Base-by-base conservation (phyloP, 2,329 filamentous ascomycete species). In the Coniochaeta sp. region DNA sequence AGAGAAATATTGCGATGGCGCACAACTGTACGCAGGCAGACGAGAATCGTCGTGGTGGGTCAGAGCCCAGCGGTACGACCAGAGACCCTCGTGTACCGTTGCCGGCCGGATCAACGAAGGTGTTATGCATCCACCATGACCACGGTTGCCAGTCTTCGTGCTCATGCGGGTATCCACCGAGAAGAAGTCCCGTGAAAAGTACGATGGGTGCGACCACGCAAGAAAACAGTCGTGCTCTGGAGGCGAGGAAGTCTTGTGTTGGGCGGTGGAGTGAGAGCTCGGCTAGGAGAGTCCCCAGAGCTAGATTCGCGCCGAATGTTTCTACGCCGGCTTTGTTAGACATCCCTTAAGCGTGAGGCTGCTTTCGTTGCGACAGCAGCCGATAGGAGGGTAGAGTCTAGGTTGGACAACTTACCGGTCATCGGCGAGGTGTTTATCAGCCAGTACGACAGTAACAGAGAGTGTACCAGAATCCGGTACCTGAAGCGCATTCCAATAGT, bases 251-350 rank as follows among this genome's bases (percentile, higher is more conserved):
- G 59, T 74, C 72, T 58, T 79, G 79, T 60, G 78, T 77, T 7
- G 71, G 65, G 4, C 74, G 70, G 62, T 80, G 73, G 61, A 79
- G 77, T 7, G 79, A 75, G 32, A 82, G 69, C 62, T 82, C 80
- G 65, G 77, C 79, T 38, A 83, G 74, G 57, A 82, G 73, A 60
- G 81, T 79, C 38, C 80, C 80, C 60, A 77, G 81, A 19, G 80
- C 71, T 47, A 80, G 77, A 66, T 81, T 79, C 60, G 77, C 75
- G 61, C 80, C 79, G 63, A 83, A 82, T 0, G 80, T 83, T 74
- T 83, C 80, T 52, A 17, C 4, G 5, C 7, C 4, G n/a, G 42
- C 7, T 3, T 24, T 52, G 47, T 28, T 28, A 52, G 47, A 8
- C 4, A 28, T 30, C 12, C 17, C 2, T 14, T 52, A n/a, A 26